Conservation (phyloP, 1,284 basidiomycete species). For the Sanghuangporus weigelae region DNA sequence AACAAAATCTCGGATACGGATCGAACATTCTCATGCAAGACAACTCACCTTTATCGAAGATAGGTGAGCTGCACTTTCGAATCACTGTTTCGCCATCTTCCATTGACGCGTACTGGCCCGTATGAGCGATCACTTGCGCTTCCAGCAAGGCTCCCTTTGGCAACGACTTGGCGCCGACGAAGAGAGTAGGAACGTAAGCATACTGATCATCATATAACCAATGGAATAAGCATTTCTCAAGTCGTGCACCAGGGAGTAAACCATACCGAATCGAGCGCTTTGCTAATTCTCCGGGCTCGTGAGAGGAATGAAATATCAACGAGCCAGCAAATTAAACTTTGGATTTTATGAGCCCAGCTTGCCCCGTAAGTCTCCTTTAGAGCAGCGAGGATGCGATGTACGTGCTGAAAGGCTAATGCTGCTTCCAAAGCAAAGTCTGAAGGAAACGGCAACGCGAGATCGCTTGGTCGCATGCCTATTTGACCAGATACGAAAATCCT, state of each 20-base stretch:
- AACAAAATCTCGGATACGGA: not conserved
- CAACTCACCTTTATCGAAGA: slow-evolving; percentile 7
- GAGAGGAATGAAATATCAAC: slow-evolving; percentile 33
- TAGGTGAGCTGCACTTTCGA: slow-evolving; percentile 24
- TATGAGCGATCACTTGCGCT: slow-evolving; percentile 67
- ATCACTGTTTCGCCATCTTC: slow-evolving; percentile 41
- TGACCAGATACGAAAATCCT: slow-evolving; percentile 90
- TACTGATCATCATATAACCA: not conserved
- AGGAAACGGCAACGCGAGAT: slow-evolving; percentile 62
- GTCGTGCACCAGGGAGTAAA: slow-evolving; percentile 1
- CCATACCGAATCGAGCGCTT: slow-evolving; percentile 27
- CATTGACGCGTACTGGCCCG: slow-evolving; percentile 43
- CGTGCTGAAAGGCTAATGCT: slow-evolving; percentile 80
- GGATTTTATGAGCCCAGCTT: slow-evolving; percentile 58
- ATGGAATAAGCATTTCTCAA: not conserved
- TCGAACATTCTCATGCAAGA: not conserved
- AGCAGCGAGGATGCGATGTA: slow-evolving; percentile 59
- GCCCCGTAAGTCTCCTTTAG: slow-evolving; percentile 50
- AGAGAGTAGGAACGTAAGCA: slow-evolving; percentile 47
- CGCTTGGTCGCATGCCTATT: slow-evolving; percentile 83
- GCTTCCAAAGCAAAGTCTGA: slow-evolving; percentile 57
- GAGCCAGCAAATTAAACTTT: slow-evolving; percentile 66
- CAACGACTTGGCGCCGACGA: slow-evolving; percentile 63
- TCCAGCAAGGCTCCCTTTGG: slow-evolving; percentile 75
- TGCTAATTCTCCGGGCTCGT: slow-evolving; percentile 21